A percentile compares a stretch with the other conserved stretches of the same genome.
phyloP scores from a whole-genome alignment of 192 early-diverging fungal genomes.

The Mortierella alpina region DNA sequence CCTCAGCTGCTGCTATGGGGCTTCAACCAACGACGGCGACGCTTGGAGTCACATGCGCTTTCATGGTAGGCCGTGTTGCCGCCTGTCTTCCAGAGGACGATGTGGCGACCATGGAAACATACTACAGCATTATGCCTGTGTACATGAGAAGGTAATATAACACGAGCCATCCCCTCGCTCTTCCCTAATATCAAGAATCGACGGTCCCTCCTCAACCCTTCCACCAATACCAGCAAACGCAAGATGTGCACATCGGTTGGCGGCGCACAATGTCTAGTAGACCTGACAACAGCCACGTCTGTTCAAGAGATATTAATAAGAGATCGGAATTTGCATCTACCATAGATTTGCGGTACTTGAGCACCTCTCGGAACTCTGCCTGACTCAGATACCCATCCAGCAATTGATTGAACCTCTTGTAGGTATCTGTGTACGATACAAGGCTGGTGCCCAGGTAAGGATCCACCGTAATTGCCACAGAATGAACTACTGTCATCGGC shows the following conservation, averaged over 20 bases:
- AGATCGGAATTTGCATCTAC: no score
- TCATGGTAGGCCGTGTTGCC: conserved; percentile 21
- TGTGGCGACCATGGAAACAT: conserved; percentile 3
- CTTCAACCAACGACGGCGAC: not conserved
- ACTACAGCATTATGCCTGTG: conserved; percentile 31
- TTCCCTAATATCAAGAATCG: not conserved
- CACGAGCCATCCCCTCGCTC: not conserved
- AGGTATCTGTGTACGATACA: conserved; percentile 18
- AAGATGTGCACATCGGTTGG: no score
- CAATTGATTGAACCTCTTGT: conserved; percentile 30
- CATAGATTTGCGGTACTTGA: conserved; percentile 41
- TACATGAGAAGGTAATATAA: conserved; percentile 30
- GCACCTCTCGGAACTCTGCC: conserved; percentile 23
- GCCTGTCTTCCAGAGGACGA: conserved; percentile 16
- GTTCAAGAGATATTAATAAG: no score
- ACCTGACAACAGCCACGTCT: no score
- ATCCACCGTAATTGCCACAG: not conserved
- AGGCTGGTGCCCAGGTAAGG: conserved; percentile 30
- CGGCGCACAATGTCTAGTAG: no score
- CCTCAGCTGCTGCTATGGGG: not conserved
- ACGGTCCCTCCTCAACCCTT: no score
- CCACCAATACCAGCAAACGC: no score
- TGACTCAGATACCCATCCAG: conserved; percentile 19
- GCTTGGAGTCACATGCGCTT: conserved; percentile 20
- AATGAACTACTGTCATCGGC: no score